Base-by-base conservation (phyloP, 2,329 filamentous ascomycete genomes). In the Penicillium sp. region DNA sequence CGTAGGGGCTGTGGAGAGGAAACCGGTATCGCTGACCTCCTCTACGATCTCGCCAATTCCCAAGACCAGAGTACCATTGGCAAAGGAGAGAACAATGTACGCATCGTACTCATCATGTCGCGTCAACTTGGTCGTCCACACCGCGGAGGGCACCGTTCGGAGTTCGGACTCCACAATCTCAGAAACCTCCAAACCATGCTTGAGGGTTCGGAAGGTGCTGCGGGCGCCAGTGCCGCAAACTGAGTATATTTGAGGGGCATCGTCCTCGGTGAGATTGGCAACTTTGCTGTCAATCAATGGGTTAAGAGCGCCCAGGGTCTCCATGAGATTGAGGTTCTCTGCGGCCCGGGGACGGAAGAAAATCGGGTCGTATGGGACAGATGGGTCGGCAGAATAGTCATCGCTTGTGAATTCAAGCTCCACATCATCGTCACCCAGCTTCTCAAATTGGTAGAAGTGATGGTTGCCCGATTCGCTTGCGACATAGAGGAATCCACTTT, bases 31-130 rank as follows among this genome's bases (percentile, higher is more conserved):
- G 6, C 85, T 90, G 3, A 96, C 90, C 71, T 97, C 90, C 67
- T 96, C 91, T 0, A 98, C 93, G 1, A 91, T 95, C 67, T 98
- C 93, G 3, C 92, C 93, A 57, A 98, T 96, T 63, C 90, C 95
- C 13, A 98, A 77, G 1, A 97, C 91, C 10, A 97, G 78, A 0
- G 93, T 98, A 27, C 84, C 87, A 60, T 95, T 95, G 33, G 86
- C 84, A 64, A 95, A 93, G 2, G 90, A 95, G 4, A 99, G 78
- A n/a, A 98, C 82, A 53, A 98, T 95, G 65, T 97, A 96, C 0
- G 89, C 87, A 70, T 98, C 92, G 57, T 86, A 95, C 59, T 92
- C 82, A 59, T 97, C 92, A 15, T 81, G 80, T 18, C 83, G 82
- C 32, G 83, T 87, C 41, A 95, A 75, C 68, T 95, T 96, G 0